Evolutionary conservation across 805 yeast species (phyloP).

Genomic region (Wickerhamomyces tratensis): DNA sequence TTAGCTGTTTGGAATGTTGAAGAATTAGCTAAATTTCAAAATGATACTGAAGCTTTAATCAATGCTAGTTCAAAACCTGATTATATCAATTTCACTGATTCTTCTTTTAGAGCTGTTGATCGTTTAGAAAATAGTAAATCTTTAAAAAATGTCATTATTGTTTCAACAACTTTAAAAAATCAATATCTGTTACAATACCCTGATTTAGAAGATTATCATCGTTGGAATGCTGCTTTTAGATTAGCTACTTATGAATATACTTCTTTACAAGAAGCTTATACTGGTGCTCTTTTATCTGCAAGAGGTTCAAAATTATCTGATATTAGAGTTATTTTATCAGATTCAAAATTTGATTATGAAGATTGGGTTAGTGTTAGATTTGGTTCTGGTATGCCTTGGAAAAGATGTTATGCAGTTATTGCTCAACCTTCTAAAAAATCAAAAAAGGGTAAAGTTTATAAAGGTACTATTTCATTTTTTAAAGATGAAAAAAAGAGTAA

Average conservation of each 20-base stretch:
- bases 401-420: constrained; percentile 83
- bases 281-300: constrained; percentile 90
- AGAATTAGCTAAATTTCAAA: constrained; percentile 41
- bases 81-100: constrained; percentile 86
- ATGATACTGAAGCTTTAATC: constrained; percentile 34
- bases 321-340: constrained; percentile 75
- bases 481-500: constrained; percentile 70
- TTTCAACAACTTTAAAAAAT: constrained; percentile 88
- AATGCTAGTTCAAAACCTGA: constrained; percentile 66
- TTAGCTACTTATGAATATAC: constrained; percentile 74
- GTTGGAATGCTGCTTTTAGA: constrained; percentile 81
- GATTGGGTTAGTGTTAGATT: constrained; percentile 94
- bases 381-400: constrained; percentile 98
- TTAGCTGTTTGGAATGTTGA: constrained; percentile 88
- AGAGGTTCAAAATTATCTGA: constrained; percentile 84
- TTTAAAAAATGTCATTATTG: constrained; percentile 64
- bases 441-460: constrained; percentile 31
- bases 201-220: constrained; percentile 48
- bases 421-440: constrained; percentile 52
- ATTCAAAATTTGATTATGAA: constrained; percentile 76
- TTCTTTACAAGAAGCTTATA: constrained; percentile 87
- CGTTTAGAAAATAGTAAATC: constrained; percentile 56
- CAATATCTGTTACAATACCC: constrained; percentile 75
- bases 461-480: constrained; percentile 41
- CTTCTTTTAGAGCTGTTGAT: constrained; percentile 67